These are phyloP conservation scores for Zangia roseola DNA, from an alignment of 768 basidiomycete genomes.

Conservation along the genomic window DNA sequence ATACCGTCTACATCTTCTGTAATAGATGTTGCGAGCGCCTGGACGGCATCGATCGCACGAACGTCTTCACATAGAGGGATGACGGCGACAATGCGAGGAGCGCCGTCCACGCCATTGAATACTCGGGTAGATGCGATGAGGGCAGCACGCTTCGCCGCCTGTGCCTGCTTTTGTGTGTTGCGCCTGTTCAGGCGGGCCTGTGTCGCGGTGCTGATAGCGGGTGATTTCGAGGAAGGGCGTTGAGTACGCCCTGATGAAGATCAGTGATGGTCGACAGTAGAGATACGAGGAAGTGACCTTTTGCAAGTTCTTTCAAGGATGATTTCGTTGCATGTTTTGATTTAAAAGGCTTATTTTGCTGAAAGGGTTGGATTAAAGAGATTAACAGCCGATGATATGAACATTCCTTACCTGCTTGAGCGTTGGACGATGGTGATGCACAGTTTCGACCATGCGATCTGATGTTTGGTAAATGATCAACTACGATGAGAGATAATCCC, in stretches of 20 bases:
- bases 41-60: conserved; percentile 47
- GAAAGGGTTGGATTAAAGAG: conserved; percentile 1
- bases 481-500: no score
- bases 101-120: conserved; percentile 74
- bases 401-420: conserved; percentile 69
- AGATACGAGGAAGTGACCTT: conserved; percentile 50
- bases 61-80: conserved; percentile 80
- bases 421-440: conserved; percentile 70
- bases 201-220: conserved; percentile 49
- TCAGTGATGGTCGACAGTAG: not conserved
- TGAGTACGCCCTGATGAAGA: conserved; percentile 51
- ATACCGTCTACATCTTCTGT: conserved; percentile 40
- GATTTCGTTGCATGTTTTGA: conserved; percentile 88
- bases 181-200: conserved; percentile 78
- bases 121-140: conserved; percentile 72
- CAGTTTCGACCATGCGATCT: conserved; percentile 44
- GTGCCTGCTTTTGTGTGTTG: conserved; percentile 83
- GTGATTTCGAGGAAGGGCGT: conserved; percentile 52
- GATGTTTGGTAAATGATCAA: no score
- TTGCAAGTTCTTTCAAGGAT: conserved; percentile 77
- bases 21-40: conserved; percentile 57
- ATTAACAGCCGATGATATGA: not conserved
- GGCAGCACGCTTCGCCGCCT: conserved; percentile 65
- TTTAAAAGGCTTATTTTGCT: conserved; percentile 94
- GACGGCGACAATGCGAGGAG: conserved; percentile 84